Conservation (phyloP, 2,329 filamentous ascomycete genomes). For the Aspergillus nomiae region DNA sequence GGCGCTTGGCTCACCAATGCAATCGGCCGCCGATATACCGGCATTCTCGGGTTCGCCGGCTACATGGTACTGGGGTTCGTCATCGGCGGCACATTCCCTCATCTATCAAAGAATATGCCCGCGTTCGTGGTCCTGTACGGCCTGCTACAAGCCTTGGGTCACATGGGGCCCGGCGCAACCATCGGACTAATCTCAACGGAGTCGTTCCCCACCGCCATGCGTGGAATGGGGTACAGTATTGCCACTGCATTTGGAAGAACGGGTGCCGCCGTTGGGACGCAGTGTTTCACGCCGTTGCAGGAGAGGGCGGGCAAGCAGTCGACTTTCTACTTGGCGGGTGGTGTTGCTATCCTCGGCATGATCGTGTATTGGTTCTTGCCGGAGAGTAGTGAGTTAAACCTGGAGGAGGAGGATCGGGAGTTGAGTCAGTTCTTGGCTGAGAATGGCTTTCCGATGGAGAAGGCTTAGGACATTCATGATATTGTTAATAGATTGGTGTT, state of each 20-base stretch:
- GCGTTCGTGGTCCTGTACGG: conserved; percentile 40
- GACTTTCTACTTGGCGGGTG: conserved; percentile 37
- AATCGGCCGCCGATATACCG: conserved; percentile 34
- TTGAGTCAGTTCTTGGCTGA: conserved; percentile 26
- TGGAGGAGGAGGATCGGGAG: conserved; percentile 30
- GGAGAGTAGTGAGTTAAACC: conserved; percentile 30
- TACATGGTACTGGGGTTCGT: conserved; percentile 34
- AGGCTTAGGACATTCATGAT: not conserved
- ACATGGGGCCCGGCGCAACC: conserved; percentile 39
- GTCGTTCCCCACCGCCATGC: conserved; percentile 35
- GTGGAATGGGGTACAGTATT: conserved; percentile 36
- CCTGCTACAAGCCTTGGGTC: conserved; percentile 33
- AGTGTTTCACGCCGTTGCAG: conserved; percentile 37
- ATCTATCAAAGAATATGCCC: conserved; percentile 30
- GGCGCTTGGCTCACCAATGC: conserved; percentile 36
- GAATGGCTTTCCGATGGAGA: conserved; percentile 20
- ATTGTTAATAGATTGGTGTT: too few relatives aligned
- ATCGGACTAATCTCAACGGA: conserved; percentile 37
- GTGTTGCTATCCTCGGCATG: conserved; percentile 31
- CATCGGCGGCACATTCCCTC: conserved; percentile 31
- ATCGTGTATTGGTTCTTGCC: conserved; percentile 34
- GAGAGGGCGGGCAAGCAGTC: conserved; percentile 29
- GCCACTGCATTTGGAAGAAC: conserved; percentile 37
- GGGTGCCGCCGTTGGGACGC: conserved; percentile 37
- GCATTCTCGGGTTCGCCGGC: conserved; percentile 33